These are phyloP conservation scores for Fulvia fulva DNA, from an alignment of 2,329 filamentous ascomycete genomes.

Conservation along the genomic window DNA sequence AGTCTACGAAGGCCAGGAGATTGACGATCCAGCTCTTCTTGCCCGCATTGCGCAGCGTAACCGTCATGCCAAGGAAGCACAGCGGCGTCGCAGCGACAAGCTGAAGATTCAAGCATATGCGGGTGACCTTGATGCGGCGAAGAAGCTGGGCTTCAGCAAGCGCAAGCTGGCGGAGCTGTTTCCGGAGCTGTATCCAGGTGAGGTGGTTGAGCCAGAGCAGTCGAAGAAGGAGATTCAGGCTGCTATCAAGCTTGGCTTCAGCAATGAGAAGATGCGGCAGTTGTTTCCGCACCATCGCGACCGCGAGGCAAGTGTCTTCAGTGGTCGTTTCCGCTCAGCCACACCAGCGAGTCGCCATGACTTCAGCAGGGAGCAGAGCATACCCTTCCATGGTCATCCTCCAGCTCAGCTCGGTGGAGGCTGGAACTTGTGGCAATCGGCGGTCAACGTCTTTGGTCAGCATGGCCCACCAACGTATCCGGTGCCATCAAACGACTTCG, in stretches of 20 bases:
- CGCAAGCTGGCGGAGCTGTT: slow-evolving; percentile 9
- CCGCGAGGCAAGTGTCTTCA: not conserved
- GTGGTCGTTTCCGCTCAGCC: not conserved
- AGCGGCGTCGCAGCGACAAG: slow-evolving; percentile 11
- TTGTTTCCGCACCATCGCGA: slow-evolving; percentile 4
- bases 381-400: not conserved
- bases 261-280: slow-evolving; percentile 12
- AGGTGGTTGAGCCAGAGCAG: not conserved
- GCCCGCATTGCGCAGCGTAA: slow-evolving; percentile 11
- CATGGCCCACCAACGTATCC: not conserved
- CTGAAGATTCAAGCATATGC: slow-evolving; percentile 5
- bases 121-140: slow-evolving; percentile 16
- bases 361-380: not conserved
- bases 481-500: not conserved
- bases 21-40: slow-evolving; percentile 13
- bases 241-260: slow-evolving; percentile 12
- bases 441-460: not conserved
- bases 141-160: slow-evolving; percentile 14
- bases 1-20: slow-evolving; percentile 1
- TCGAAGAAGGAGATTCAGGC: slow-evolving; percentile 11
- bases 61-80: slow-evolving; percentile 6
- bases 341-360: not conserved
- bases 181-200: not conserved
- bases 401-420: not conserved
- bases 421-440: not conserved